Conservation (phyloP, 2,329 filamentous ascomycete species). For the Alternaria sp. region DNA sequence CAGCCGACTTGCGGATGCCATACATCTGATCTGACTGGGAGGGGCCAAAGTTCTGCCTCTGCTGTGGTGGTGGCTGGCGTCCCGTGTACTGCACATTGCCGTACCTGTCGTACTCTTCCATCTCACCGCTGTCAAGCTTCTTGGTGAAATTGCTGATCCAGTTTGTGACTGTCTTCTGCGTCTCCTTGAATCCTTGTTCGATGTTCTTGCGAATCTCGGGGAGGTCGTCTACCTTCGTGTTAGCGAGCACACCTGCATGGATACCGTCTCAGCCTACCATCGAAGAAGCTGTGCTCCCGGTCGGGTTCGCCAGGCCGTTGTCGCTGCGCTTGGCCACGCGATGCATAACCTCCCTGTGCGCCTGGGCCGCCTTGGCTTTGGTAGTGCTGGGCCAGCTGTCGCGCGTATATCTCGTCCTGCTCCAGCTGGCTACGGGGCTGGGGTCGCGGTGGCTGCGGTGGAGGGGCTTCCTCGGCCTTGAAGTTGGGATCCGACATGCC, state of each 20-base stretch:
- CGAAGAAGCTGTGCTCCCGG: constrained; percentile 88
- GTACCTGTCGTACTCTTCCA: constrained; percentile 69
- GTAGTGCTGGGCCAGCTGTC: constrained; percentile 92
- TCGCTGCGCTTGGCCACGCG: constrained; percentile 51
- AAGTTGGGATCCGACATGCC: constrained; percentile 65
- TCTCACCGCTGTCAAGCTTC: constrained; percentile 82
- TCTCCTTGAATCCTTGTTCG: constrained; percentile 92
- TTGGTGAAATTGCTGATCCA: constrained; percentile 95
- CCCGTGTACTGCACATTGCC: constrained; percentile 50
- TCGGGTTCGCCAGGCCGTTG: constrained; percentile 64
- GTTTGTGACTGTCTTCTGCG: constrained; percentile 88
- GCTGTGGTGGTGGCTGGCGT: constrained; percentile 36
- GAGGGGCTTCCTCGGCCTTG: constrained; percentile 64
- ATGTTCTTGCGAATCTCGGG: constrained; percentile 93
- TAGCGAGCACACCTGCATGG: background rate
- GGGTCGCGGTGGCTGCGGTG: constrained; percentile 82
- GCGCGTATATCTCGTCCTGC: constrained; percentile 89
- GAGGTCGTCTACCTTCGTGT: constrained; percentile 75
- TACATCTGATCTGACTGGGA: constrained; percentile 52
- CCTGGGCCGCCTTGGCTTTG: constrained; percentile 55
- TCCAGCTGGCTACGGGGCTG: constrained; percentile 81
- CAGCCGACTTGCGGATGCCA: constrained; percentile 51
- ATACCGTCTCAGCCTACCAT: constrained; percentile 59
- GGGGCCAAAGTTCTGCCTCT: constrained; percentile 50
- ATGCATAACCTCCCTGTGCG: constrained; percentile 36